phyloP scores from a whole-genome alignment of 345 rosid genomes.

The Melastoma malabathricum region DNA sequence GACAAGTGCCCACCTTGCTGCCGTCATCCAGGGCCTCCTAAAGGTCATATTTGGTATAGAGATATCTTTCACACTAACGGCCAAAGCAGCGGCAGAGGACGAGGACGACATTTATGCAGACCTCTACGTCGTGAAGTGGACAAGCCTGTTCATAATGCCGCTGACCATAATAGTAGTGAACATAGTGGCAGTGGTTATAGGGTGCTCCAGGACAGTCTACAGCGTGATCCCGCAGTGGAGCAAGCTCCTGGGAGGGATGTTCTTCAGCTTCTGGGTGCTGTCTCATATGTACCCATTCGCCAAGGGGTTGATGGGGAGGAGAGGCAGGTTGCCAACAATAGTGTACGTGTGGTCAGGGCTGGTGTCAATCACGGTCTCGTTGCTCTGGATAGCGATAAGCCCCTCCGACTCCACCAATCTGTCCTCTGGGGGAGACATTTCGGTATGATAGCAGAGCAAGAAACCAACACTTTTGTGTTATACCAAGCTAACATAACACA shows the following conservation, averaged over 20 bases:
- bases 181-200: conserved; percentile 57
- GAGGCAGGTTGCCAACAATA: conserved; percentile 76
- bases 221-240: conserved; percentile 83
- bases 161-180: conserved; percentile 61
- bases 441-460: no score
- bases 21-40: conserved; percentile 76
- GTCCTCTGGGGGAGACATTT: no score
- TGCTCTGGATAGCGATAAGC: conserved; percentile 63
- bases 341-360: conserved; percentile 78
- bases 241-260: conserved; percentile 69
- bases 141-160: conserved; percentile 73
- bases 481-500: no score
- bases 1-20: conserved; percentile 72
- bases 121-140: conserved; percentile 80
- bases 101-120: conserved; percentile 66
- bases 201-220: conserved; percentile 51
- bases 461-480: no score
- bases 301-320: conserved; percentile 77
- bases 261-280: conserved; percentile 87
- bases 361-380: conserved; percentile 52
- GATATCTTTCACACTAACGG: conserved; percentile 67
- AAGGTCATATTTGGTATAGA: conserved; percentile 75
- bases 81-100: conserved; percentile 61
- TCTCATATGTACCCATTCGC: conserved; percentile 73
- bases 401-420: conserved; percentile 25